phyloP scores from a whole-genome alignment of 164 flowering plant genomes.

The Aristolochia californica region DNA sequence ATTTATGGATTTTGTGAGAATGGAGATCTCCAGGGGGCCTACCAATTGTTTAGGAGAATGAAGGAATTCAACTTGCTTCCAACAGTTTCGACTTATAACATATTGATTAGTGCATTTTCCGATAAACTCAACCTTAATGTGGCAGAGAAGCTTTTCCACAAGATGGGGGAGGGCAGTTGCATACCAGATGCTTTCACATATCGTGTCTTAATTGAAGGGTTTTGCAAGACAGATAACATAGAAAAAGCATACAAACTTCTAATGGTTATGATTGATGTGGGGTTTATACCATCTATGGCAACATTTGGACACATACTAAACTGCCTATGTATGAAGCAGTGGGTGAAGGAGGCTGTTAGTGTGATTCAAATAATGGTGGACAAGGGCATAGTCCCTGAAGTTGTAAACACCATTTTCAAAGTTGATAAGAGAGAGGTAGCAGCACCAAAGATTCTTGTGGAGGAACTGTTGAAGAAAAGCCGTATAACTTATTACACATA shows the following conservation, averaged over 20 bases:
- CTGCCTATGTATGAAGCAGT: slow-evolving; percentile 55
- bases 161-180: slow-evolving; percentile 45
- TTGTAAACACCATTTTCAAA: slow-evolving; percentile 60
- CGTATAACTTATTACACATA: slow-evolving; percentile 58
- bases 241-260: slow-evolving; percentile 46
- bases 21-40: slow-evolving; percentile 60
- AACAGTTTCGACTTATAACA: slow-evolving; percentile 57
- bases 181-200: slow-evolving; percentile 59
- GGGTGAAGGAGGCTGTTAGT: slow-evolving; percentile 58
- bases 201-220: slow-evolving; percentile 67
- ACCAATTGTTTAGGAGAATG: slow-evolving; percentile 43
- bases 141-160: slow-evolving; percentile 44
- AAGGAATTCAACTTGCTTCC: slow-evolving; percentile 30
- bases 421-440: slow-evolving; percentile 69
- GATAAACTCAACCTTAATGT: slow-evolving; percentile 41
- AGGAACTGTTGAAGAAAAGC: slow-evolving; percentile 65
- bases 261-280: slow-evolving; percentile 37
- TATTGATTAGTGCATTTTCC: slow-evolving; percentile 56
- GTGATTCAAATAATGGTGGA: slow-evolving; percentile 62
- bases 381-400: slow-evolving; percentile 68
- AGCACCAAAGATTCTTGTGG: slow-evolving; percentile 83
- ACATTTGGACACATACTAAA: slow-evolving; percentile 76
- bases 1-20: slow-evolving; percentile 50
- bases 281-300: slow-evolving; percentile 50
- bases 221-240: slow-evolving; percentile 53